Evolutionary conservation across 2,329 filamentous ascomycete species (phyloP).

Genomic region (Colletotrichum higginsianum): DNA sequence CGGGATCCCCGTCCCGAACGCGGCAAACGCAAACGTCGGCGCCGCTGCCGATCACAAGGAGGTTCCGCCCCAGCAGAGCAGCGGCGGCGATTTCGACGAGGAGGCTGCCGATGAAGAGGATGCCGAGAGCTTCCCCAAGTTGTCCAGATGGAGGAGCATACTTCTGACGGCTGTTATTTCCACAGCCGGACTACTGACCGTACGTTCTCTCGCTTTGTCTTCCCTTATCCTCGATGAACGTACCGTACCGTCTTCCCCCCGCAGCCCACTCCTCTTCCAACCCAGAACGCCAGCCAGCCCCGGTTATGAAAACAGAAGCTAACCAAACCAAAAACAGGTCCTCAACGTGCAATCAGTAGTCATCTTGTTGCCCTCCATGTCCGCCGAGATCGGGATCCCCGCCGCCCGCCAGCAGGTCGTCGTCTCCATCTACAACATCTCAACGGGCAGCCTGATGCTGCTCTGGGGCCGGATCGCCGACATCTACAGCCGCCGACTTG

Average conservation of each 20-base stretch:
- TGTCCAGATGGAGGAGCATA: not conserved
- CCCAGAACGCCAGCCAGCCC: too few relatives aligned
- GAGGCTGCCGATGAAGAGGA: not conserved
- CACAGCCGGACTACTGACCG: not conserved
- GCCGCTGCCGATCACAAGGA: too few relatives aligned
- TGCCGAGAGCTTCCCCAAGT: not conserved
- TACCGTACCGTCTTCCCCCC: not conserved
- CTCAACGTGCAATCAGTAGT: not conserved
- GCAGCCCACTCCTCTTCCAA: too few relatives aligned
- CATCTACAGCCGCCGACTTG: not conserved
- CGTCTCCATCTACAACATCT: not conserved
- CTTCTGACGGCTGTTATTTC: not conserved
- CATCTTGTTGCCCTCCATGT: not conserved
- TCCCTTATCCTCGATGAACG: too few relatives aligned
- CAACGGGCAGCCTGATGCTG: not conserved
- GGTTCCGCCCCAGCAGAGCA: too few relatives aligned
- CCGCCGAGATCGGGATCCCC: not conserved
- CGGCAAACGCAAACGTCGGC: too few relatives aligned
- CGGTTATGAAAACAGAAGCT: too few relatives aligned
- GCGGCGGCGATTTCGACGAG: too few relatives aligned
- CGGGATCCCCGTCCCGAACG: too few relatives aligned
- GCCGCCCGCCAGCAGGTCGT: not conserved
- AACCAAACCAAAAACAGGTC: not conserved
- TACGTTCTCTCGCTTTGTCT: not conserved
- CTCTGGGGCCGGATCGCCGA: not conserved